Evolutionary conservation across 2,329 filamentous ascomycete species (phyloP), one percentile per base, ranked within the genome.

Genomic region (Beauveria sp.): DNA sequence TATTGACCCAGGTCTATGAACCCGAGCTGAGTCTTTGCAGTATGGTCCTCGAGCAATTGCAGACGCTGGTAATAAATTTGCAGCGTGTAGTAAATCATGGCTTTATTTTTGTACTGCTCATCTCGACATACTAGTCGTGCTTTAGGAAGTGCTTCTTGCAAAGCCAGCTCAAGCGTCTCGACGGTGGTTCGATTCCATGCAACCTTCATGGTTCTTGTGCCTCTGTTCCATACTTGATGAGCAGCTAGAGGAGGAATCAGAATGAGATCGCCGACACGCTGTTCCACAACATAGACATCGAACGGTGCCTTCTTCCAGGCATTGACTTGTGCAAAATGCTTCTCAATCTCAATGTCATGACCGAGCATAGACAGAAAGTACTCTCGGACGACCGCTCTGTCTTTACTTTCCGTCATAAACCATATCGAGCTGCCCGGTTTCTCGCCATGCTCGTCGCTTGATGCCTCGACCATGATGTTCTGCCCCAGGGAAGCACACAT

Each of bases 71-170:
- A 79, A 71, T 98, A 98, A 69, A 92, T 95, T 12, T 88, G 78
- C 3, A 98, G 80, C 0, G 92, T 91, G 71, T 88, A 96, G 73
- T 93, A 96, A 50, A 97, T 82, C 62, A 98, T 97, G 5, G 93
- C 91, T 73, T 98, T 98, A 77, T 96, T 97, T 73, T 98, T 98
- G 79, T 99, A 99, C 73, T 98, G 93, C 72, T 99, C 95, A 67
- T 99, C 95, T 43, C 95, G 89, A 71, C 95, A 98, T 3, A 98
- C 93, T 67, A 97, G 84, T 14, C 92, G 85, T 10, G 93, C 91
- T 67, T 92, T 91, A 0, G 93, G 92, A 3, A 99, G 80, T 0
- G 93, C 92, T 76, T 98, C 95, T 63, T 87, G 83, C 22, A 98
- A 74, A 0, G 93, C 95, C 72, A 96, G 79, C 66, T 93, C 89